These are phyloP conservation scores for Chimonanthus salicifolius DNA, from an alignment of 164 flowering plant genomes.

Conservation along the genomic window DNA sequence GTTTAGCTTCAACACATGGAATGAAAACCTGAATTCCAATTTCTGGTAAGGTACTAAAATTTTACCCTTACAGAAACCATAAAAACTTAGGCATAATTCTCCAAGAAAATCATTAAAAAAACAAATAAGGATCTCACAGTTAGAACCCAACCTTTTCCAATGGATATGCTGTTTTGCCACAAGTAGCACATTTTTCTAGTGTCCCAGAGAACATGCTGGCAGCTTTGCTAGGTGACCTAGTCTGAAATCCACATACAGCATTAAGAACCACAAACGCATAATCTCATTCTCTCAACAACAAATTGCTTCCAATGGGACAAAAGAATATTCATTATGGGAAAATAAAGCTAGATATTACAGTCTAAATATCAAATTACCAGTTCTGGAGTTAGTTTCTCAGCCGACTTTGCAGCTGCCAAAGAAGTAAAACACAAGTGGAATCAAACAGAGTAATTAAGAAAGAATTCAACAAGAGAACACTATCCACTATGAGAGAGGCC, in stretches of 20 bases:
- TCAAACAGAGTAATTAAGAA: constrained; percentile 5
- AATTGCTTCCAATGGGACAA: constrained; percentile 1
- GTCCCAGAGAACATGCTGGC: constrained; percentile 97
- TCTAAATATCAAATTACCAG: constrained; percentile 48
- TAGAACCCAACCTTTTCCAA: constrained; percentile 30
- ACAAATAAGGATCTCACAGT: background rate
- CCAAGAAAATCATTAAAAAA: background rate
- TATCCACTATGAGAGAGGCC: constrained; percentile 12
- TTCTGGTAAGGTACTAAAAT: background rate
- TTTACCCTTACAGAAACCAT: no score
- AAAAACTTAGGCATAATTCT: background rate
- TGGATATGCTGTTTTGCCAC: constrained; percentile 98
- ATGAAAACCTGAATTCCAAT: background rate
- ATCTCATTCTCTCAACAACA: background rate
- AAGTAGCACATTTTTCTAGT: constrained; percentile 95
- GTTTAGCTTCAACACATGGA: background rate
- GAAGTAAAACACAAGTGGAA: constrained; percentile 17
- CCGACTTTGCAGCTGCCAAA: constrained; percentile 71
- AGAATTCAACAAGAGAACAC: background rate
- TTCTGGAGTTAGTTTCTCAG: constrained; percentile 74
- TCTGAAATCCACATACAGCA: constrained; percentile 41
- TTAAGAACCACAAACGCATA: constrained; percentile 14
- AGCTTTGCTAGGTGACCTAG: constrained; percentile 91
- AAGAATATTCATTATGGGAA: background rate
- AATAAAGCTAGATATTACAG: background rate